phyloP scores from a whole-genome alignment of 495 filamentous ascomycete genomes.

The Aspergillus kassunensis region DNA sequence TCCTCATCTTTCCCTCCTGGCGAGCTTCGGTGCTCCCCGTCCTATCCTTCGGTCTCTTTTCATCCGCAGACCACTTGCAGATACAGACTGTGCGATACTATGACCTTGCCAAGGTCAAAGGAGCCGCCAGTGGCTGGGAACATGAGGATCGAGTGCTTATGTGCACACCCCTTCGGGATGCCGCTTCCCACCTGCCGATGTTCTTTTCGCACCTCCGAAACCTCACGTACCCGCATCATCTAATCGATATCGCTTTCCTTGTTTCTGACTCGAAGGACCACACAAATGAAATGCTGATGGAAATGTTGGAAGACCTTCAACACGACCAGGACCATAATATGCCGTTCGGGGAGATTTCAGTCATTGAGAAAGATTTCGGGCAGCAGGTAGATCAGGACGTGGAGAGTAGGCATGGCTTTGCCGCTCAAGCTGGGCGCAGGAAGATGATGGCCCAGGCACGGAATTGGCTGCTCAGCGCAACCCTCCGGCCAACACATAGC shows the following conservation, averaged over 20 bases:
- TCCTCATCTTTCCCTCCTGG: constrained; percentile 65
- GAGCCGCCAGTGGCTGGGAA: constrained; percentile 89
- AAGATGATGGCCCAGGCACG: constrained; percentile 98
- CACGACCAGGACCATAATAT: constrained; percentile 68
- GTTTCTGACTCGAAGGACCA: constrained; percentile 96
- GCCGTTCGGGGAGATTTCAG: constrained; percentile 93
- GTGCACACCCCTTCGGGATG: constrained; percentile 92
- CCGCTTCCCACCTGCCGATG: constrained; percentile 90
- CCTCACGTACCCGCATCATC: constrained; percentile 94
- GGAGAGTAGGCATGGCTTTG: constrained; percentile 95
- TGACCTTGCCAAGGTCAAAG: constrained; percentile 86
- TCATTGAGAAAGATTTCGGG: constrained; percentile 98
- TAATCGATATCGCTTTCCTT: constrained; percentile 94
- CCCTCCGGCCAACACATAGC: constrained; percentile 88
- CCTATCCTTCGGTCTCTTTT: constrained; percentile 68
- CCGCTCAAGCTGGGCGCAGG: constrained; percentile 86
- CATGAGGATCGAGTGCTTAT: constrained; percentile 91
- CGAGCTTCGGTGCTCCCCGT: constrained; percentile 59
- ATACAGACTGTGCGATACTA: constrained; percentile 95
- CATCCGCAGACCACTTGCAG: constrained; percentile 64
- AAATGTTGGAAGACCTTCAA: constrained; percentile 77
- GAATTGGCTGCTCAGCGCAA: constrained; percentile 95
- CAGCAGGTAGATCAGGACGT: constrained; percentile 98
- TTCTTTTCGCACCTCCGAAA: constrained; percentile 96
- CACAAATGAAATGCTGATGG: constrained; percentile 70